These are phyloP conservation scores for Pseudogymnoascus sp. DNA, from an alignment of 2,329 filamentous ascomycete species.

Conservation along the genomic window DNA sequence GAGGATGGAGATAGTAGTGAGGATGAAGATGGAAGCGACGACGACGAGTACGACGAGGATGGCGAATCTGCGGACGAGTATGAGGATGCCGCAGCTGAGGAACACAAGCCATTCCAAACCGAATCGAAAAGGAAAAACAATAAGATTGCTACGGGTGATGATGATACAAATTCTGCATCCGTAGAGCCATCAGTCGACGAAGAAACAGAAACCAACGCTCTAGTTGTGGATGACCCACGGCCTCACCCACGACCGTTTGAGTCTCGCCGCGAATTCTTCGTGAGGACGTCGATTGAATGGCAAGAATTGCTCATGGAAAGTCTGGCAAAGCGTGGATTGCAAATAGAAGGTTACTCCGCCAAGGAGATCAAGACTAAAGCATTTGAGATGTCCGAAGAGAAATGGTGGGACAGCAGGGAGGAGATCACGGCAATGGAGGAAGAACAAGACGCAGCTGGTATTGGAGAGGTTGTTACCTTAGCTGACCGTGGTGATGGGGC, in stretches of 20 bases:
- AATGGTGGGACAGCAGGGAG: slow-evolving; percentile 98
- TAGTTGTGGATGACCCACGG: slow-evolving; percentile 22
- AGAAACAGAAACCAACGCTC: slow-evolving; percentile 29
- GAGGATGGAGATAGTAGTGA: slow-evolving; percentile 54
- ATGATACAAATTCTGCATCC: slow-evolving; percentile 28
- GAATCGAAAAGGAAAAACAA: slow-evolving; percentile 51
- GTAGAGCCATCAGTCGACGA: slow-evolving; percentile 55
- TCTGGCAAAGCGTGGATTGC: slow-evolving; percentile 57
- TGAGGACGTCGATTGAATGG: slow-evolving; percentile 80
- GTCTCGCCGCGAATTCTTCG: slow-evolving; percentile 83
- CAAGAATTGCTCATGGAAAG: slow-evolving; percentile 76
- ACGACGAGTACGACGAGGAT: slow-evolving; percentile 38
- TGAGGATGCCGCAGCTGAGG: slow-evolving; percentile 33
- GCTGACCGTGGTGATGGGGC: slow-evolving; percentile 58
- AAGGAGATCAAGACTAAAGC: slow-evolving; percentile 92
- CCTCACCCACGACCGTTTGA: slow-evolving; percentile 55
- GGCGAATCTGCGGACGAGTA: slow-evolving; percentile 40
- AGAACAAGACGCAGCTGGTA: slow-evolving; percentile 90
- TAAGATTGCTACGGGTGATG: slow-evolving; percentile 28
- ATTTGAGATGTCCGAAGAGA: slow-evolving; percentile 86
- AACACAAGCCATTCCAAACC: slow-evolving; percentile 31
- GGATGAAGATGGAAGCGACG: slow-evolving; percentile 45
- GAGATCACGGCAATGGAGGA: slow-evolving; percentile 87
- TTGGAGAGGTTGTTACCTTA: slow-evolving; percentile 86
- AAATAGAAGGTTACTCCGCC: slow-evolving; percentile 59